Conservation (phyloP, 2,329 filamentous ascomycete genomes). For the Colletotrichum lupini region DNA sequence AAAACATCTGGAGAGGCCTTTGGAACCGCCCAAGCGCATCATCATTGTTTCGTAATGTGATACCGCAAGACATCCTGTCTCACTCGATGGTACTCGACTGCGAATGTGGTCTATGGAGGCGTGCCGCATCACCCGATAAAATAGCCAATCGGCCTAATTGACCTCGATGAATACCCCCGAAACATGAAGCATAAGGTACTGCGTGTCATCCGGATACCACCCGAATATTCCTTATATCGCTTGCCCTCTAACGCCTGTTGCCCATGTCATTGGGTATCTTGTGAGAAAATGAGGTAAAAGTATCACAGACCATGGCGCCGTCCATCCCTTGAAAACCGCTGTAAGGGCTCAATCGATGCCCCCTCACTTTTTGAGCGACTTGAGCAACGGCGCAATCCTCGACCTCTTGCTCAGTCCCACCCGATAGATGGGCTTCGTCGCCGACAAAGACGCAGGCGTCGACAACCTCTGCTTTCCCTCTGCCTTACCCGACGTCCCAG, state of each 20-base stretch:
- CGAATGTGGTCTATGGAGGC: neutral
- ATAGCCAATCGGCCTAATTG: neutral
- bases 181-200: neutral
- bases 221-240: neutral
- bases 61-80: neutral
- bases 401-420: conserved; percentile 63
- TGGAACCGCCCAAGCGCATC: neutral
- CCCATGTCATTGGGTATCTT: neutral
- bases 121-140: neutral
- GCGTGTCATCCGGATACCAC: neutral
- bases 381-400: conserved; percentile 63
- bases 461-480: conserved; percentile 31
- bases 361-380: conserved; percentile 55
- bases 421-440: conserved; percentile 55
- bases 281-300: neutral
- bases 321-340: too few relatives aligned
- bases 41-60: neutral
- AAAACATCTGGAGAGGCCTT: neutral
- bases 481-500: conserved; percentile 22
- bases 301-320: neutral
- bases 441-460: conserved; percentile 33
- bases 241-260: neutral
- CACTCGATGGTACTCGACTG: neutral
- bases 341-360: too few relatives aligned
- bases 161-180: neutral